Evolutionary conservation across 129 eudicot genomes (phyloP).

Genomic region (Daucus carota): DNA sequence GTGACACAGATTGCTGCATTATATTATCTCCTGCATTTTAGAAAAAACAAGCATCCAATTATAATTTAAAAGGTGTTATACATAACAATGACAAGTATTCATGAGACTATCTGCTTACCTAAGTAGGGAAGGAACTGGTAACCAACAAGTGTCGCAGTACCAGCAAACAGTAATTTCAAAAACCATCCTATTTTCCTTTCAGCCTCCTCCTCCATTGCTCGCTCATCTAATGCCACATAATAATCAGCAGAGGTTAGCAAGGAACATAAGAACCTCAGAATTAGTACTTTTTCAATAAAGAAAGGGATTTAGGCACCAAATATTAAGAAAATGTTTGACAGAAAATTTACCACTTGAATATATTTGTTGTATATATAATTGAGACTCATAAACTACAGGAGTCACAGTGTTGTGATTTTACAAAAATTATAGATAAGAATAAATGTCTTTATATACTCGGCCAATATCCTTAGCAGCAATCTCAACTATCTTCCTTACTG

Average conservation of each 20-base stretch:
- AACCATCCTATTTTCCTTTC: slow-evolving; percentile 87
- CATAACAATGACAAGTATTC: neutral
- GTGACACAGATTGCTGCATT: slow-evolving; percentile 79
- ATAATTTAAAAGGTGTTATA: neutral
- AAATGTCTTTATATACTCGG: neutral
- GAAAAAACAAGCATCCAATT: neutral
- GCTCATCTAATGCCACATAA: slow-evolving; percentile 45
- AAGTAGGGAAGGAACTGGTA: slow-evolving; percentile 76
- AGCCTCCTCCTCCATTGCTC: slow-evolving; percentile 66
- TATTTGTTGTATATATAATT: neutral
- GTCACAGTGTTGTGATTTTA: neutral
- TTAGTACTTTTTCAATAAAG: neutral
- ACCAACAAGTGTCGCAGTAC: slow-evolving; percentile 65
- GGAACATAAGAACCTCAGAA: neutral
- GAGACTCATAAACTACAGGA: neutral
- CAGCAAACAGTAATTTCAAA: slow-evolving; percentile 66
- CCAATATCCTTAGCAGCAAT: neutral
- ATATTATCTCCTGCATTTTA: slow-evolving; percentile 60
- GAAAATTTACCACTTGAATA: neutral
- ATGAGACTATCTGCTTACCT: slow-evolving; percentile 35
- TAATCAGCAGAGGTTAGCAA: neutral
- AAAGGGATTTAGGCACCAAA: neutral
- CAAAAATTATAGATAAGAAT: neutral
- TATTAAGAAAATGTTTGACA: no score
- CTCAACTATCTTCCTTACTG: neutral